A percentile compares a stretch with the other conserved stretches of the same genome.
Conservation (phyloP, 352 stramenopile genomes). For the Globisporangium spinosum region DNA sequence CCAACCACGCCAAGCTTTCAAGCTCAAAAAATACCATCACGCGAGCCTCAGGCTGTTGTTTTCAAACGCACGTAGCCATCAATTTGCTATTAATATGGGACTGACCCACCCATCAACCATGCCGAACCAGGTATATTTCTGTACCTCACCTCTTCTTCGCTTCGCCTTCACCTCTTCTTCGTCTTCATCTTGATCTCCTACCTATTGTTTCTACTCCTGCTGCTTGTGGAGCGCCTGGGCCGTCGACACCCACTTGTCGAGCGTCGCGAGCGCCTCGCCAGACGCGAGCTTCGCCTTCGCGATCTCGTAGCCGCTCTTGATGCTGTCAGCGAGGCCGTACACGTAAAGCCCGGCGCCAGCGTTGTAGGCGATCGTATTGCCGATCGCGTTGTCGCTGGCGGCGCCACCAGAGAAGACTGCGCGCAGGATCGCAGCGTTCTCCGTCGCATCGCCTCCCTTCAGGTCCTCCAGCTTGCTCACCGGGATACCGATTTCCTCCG, state of each 20-base stretch:
- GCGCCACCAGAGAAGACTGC: conserved; percentile 80
- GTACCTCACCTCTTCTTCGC: neutral
- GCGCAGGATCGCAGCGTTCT: conserved; percentile 94
- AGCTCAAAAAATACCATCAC: neutral
- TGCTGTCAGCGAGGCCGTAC: conserved; percentile 89
- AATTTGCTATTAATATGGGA: conserved; percentile 7
- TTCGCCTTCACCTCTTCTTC: neutral
- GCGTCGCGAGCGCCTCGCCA: conserved; percentile 55
- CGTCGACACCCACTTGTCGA: conserved; percentile 62
- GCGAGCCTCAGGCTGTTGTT: neutral
- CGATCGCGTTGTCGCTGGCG: conserved; percentile 90
- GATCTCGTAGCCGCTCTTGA: conserved; percentile 86
- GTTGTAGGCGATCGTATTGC: conserved; percentile 98
- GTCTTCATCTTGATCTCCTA: neutral
- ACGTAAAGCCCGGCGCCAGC: conserved; percentile 97
- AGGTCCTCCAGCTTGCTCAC: conserved; percentile 92
- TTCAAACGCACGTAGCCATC: neutral
- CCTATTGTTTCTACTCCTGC: conserved; percentile 7
- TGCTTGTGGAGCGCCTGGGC: conserved; percentile 47
- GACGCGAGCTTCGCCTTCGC: conserved; percentile 68
- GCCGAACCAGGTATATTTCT: conserved; percentile 3
- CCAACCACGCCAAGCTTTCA: neutral
- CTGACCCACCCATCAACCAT: neutral
- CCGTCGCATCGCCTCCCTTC: conserved; percentile 91
- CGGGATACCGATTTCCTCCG: conserved; percentile 87